Conservation (phyloP, 371 early-diverging fungal genomes). For the Chytridium lagenaria region DNA sequence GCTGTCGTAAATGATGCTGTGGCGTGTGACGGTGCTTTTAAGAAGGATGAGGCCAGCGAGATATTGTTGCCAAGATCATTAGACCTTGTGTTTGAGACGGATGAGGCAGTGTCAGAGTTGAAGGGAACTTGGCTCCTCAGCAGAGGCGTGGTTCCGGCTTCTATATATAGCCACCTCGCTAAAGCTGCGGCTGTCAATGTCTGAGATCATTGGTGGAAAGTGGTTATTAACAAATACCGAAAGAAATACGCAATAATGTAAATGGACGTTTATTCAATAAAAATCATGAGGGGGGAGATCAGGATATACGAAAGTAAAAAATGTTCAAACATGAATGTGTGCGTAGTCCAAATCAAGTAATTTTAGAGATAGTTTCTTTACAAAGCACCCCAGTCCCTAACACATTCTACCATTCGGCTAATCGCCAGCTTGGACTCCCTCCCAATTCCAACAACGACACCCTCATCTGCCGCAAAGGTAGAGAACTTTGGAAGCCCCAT, state of each 20-base stretch:
- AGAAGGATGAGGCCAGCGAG: background rate
- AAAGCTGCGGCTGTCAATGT: too few relatives aligned
- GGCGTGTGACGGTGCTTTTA: background rate
- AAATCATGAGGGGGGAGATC: too few relatives aligned
- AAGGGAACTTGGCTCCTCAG: constrained; percentile 2
- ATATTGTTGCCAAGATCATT: background rate
- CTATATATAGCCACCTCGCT: constrained; percentile 5
- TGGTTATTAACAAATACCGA: too few relatives aligned
- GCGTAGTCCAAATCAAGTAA: too few relatives aligned
- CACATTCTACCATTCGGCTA: constrained; percentile 10
- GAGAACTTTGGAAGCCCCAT: constrained; percentile 3
- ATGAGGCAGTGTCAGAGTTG: constrained; percentile 16
- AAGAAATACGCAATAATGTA: too few relatives aligned
- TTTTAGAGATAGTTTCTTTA: too few relatives aligned
- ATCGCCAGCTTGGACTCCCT: background rate
- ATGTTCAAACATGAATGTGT: too few relatives aligned
- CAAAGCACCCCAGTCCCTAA: background rate
- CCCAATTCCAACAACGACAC: background rate
- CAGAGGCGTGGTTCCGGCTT: background rate
- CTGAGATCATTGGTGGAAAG: too few relatives aligned
- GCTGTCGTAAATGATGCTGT: background rate
- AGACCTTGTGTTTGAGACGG: constrained; percentile 11
- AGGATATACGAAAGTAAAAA: too few relatives aligned
- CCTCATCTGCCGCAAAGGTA: background rate
- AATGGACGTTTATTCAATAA: too few relatives aligned